Percentiles rank a stretch among this genome's conserved stretches.
Evolutionary conservation across 2,329 filamentous ascomycete species (phyloP).

Genomic region (Fusarium camptoceras): DNA sequence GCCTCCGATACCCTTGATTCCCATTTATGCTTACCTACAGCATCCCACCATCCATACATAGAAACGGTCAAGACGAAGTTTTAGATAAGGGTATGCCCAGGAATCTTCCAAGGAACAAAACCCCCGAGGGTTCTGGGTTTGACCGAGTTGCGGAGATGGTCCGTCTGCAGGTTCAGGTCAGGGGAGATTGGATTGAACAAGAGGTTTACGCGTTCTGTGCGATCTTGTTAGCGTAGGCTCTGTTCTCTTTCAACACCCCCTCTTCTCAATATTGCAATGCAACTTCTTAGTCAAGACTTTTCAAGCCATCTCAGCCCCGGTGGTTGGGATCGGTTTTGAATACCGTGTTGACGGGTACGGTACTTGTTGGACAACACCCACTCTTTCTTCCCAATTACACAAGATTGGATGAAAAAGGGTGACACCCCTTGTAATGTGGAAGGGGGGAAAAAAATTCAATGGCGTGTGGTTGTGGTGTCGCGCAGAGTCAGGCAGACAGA

Average conservation of each 20-base stretch:
- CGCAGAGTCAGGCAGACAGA: not conserved
- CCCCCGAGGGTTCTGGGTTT: not conserved
- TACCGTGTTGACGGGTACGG: slow-evolving; percentile 12
- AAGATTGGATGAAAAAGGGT: slow-evolving; percentile 1
- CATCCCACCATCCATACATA: not conserved
- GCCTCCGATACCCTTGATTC: not conserved
- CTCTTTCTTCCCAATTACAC: not conserved
- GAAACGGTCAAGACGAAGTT: not conserved
- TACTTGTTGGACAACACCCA: slow-evolving; percentile 17
- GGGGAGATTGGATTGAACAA: slow-evolving; percentile 10
- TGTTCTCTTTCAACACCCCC: not conserved
- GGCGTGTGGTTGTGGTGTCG: not conserved
- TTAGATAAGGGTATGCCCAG: not conserved
- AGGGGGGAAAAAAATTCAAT: slow-evolving; percentile 31
- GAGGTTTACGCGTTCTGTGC: slow-evolving; percentile 11
- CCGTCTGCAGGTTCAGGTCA: slow-evolving; percentile 1
- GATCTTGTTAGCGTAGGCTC: slow-evolving; percentile 1
- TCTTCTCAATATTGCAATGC: not conserved
- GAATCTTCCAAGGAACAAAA: slow-evolving; percentile 23
- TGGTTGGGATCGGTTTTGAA: slow-evolving; percentile 15
- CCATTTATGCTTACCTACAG: slow-evolving; percentile 1
- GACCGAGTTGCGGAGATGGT: slow-evolving; percentile 9
- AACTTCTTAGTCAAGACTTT: not conserved
- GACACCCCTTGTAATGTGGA: not conserved
- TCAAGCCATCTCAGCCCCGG: not conserved